phyloP scores from a whole-genome alignment of 768 basidiomycete genomes.

The Termitomyces sp. region DNA sequence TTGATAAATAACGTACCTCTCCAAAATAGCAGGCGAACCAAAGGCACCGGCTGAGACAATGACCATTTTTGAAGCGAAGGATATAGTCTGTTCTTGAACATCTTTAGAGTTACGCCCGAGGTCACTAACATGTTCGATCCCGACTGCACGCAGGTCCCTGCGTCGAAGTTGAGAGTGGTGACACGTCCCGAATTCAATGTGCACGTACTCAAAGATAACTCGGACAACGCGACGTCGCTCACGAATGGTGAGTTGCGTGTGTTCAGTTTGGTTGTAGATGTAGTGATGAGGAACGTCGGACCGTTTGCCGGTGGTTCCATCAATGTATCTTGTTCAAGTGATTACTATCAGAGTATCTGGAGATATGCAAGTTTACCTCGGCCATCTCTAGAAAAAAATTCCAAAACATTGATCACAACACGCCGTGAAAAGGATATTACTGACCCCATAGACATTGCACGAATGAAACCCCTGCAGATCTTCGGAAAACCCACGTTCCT shows the following conservation, averaged over 20 bases:
- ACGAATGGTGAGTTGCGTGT: slow-evolving; percentile 38
- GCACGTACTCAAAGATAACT: slow-evolving; percentile 43
- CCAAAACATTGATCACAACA: neutral
- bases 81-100: slow-evolving; percentile 15
- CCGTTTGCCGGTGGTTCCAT: slow-evolving; percentile 43
- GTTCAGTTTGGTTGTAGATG: slow-evolving; percentile 41
- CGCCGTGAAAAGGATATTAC: slow-evolving; percentile 10
- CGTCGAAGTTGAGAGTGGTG: neutral
- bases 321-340: slow-evolving; percentile 45
- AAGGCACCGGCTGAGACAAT: slow-evolving; percentile 49
- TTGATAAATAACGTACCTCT: slow-evolving; percentile 26
- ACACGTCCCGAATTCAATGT: too few relatives aligned
- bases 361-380: slow-evolving; percentile 32
- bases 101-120: slow-evolving; percentile 20
- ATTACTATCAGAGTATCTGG: neutral
- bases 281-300: slow-evolving; percentile 52
- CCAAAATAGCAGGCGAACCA: slow-evolving; percentile 51
- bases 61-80: slow-evolving; percentile 38
- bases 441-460: slow-evolving; percentile 43
- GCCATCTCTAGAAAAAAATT: slow-evolving; percentile 40
- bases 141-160: slow-evolving; percentile 39
- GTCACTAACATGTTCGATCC: slow-evolving; percentile 47
- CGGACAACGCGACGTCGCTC: slow-evolving; percentile 39
- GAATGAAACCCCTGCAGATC: slow-evolving; percentile 44
- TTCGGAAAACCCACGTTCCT: slow-evolving; percentile 33